Base-by-base conservation (phyloP, 2,329 filamentous ascomycete species). In the Fusarium domesticum region DNA sequence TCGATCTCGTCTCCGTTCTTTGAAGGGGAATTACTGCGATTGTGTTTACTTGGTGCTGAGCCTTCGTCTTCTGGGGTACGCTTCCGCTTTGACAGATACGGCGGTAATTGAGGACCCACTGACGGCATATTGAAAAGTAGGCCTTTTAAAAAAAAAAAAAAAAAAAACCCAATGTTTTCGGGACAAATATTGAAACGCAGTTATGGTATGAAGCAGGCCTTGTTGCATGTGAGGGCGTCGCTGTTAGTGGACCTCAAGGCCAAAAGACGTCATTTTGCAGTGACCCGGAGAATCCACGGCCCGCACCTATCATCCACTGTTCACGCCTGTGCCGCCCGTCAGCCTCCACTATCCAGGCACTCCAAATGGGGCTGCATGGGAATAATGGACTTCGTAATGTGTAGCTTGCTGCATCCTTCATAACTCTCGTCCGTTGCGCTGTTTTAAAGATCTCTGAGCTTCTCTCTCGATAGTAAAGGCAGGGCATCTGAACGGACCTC, bases 21-120 rank as follows among this genome's bases (percentile, higher is more conserved):
- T 28, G 53, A 32, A 15, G 61, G 53, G 6, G 50, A 50, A 31
- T 57, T 54, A 47, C 57, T 64, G 5, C 64, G 62, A 12, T 47
- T 52, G 58, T 66, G 54, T 56, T 83, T 83, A 41, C 65, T 52
- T 5, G 72, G 71, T 30, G 71, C 74, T 6, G 54, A 47, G 11
- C 36, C 25, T 19, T 61, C 60, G 11, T 64, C 58, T 23, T 63
- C 61, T 39, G 70, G 57, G 5, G 71, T 75, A 58, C 78, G 78
- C 59, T 83, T 84, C 58, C 81, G 76, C 64, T 84, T 84, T 25
- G 78, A 62, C 33, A 85, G 74, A 50, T 87, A 81, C 5, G 85
- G 76, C 11, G 87, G 86, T 18, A 90, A 66, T 48, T 83, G 74
- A 12, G 87, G 86, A 5, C 86, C 85, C 60, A 88, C 83, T 25